Evolutionary conservation across 441 rosid genomes (phyloP).

Genomic region (Erodium texanum): DNA sequence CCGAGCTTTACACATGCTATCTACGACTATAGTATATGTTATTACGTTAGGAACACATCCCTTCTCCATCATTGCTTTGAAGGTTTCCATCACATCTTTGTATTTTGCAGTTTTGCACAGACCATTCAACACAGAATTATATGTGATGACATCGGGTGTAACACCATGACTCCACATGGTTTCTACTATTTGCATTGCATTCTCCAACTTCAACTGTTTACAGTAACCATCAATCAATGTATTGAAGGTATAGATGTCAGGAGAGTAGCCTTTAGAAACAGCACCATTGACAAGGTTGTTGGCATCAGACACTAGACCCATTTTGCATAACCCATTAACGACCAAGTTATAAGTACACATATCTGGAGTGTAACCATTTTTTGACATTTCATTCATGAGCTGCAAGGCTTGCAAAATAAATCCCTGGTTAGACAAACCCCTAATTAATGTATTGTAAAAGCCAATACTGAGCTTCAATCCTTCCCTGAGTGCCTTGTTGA

Average conservation of each 20-base stretch:
- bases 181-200: constrained; percentile 51
- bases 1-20: constrained; percentile 71
- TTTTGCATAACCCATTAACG: constrained; percentile 77
- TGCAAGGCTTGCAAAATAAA: constrained; percentile 65
- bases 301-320: constrained; percentile 88
- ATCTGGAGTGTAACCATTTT: constrained; percentile 51
- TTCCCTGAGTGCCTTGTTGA: constrained; percentile 46
- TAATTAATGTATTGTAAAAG: constrained; percentile 60
- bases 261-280: constrained; percentile 58
- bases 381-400: constrained; percentile 61
- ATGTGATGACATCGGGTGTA: constrained; percentile 75
- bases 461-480: constrained; percentile 53
- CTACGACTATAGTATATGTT: constrained; percentile 71
- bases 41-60: constrained; percentile 63
- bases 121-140: constrained; percentile 81
- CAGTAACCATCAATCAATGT: constrained; percentile 82
- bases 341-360: constrained; percentile 77
- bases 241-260: constrained; percentile 81
- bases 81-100: constrained; percentile 74
- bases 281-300: constrained; percentile 52
- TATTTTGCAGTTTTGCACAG: constrained; percentile 72
- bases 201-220: constrained; percentile 64
- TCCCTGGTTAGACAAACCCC: constrained; percentile 70
- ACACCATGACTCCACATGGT: constrained; percentile 60
- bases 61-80: constrained; percentile 52